phyloP scores from a whole-genome alignment of 78 protist genomes.

The Dictyostelium purpureum region DNA sequence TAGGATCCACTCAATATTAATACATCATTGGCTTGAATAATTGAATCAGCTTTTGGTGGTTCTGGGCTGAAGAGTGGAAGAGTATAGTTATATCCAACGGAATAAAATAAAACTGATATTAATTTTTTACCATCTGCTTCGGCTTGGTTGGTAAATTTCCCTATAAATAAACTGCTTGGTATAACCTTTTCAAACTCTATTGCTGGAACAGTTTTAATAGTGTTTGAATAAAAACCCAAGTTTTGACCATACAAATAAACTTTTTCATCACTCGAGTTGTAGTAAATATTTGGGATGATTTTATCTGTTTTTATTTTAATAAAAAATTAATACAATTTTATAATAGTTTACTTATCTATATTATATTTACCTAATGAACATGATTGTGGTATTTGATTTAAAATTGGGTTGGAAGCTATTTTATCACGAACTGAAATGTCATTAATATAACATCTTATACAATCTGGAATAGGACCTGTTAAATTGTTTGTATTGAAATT shows the following conservation, averaged over 20 bases:
- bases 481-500: background rate
- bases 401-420: background rate
- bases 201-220: background rate
- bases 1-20: background rate
- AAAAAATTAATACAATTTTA: too few species aligned
- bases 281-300: too few species aligned
- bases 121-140: background rate
- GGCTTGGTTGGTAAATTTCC: background rate
- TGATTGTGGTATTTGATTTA: background rate
- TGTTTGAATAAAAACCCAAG: background rate
- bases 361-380: background rate
- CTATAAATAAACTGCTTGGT: background rate
- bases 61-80: background rate
- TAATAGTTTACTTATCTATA: too few species aligned
- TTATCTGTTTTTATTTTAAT: too few species aligned
- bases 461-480: background rate
- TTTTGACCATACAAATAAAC: background rate
- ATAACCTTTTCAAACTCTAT: background rate
- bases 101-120: background rate
- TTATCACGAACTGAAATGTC: background rate
- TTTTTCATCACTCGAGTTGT: too few species aligned
- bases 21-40: background rate
- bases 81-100: too few species aligned
- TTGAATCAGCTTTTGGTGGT: background rate
- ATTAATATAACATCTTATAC: background rate